Evolutionary conservation across 257 asterid genomes (phyloP), one percentile per base, ranked within the genome.

Genomic region (Cinchona pubescens): DNA sequence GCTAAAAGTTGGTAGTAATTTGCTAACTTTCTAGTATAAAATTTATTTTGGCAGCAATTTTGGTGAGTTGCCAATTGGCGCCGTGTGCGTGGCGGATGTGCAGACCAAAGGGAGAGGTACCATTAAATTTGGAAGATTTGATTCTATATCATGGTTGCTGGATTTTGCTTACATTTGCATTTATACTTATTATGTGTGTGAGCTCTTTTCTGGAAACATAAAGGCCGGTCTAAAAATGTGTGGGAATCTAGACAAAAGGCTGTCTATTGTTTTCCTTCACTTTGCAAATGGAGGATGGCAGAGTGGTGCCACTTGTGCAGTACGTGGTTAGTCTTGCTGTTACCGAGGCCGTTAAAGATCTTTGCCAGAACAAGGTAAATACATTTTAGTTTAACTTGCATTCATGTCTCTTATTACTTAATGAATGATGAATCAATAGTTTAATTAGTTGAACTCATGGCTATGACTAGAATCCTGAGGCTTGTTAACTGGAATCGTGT

Each of bases 191-290:
- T n/a, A 58, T 79, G 46, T 35, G 4, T 75, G 34, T 56, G 51
- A 35, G 45, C 62, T 40, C 40, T 18, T 68, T 27, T 40, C 45
- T 71, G 82, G 75, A 59, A 75, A 59, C 61, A 73, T 76, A 75
- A 78, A 95, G 99, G 99, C 25, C 91, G 97, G 78, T 83, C 94
- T 6, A 88, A 85, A 77, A 95, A 92, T 82, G 84, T 85, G 25
- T 95, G 98, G 99, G 94, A 92, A 85, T 95, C 99, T 34, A n/a
- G n/a, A 97, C 97, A 48, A 92, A 87, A 83, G 99, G 98, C 65
- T 95, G 98, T 90, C 96, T 95, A 80, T 6, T 92, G 83, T 95
- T 91, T 81, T 95, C 99, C 25, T 95, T 89, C 85, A 88, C 94
- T 2, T 25, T 91, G 76, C 96, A 95, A 85, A 95, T 95, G 97